Percentiles rank a stretch among this genome's conserved stretches.
phyloP scores from a whole-genome alignment of 148 eudicot genomes.

The Camellia sinensis region DNA sequence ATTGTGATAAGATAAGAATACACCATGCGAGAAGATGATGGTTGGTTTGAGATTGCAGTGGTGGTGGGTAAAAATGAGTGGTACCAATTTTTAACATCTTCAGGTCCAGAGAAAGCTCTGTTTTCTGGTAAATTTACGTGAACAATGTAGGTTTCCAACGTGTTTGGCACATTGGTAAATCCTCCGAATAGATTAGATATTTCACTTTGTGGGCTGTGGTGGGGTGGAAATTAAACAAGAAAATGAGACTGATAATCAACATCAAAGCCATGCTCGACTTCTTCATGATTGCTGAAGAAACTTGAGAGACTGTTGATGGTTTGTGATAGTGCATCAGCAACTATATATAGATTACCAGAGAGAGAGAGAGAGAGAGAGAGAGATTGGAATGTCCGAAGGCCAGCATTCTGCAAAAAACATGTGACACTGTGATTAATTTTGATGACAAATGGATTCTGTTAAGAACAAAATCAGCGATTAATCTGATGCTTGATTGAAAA shows the following conservation, averaged over 20 bases:
- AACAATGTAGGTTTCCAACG: slow-evolving; percentile 24
- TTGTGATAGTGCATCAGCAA: too few relatives aligned
- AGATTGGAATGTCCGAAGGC: too few relatives aligned
- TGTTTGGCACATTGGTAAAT: background rate
- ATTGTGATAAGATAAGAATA: slow-evolving; percentile 24
- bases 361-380: too few relatives aligned
- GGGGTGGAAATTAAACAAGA: background rate
- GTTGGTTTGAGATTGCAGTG: background rate
- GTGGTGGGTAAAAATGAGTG: slow-evolving; percentile 14
- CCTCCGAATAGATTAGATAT: too few relatives aligned
- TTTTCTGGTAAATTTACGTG: slow-evolving; percentile 20
- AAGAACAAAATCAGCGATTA: too few relatives aligned
- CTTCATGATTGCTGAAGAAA: too few relatives aligned
- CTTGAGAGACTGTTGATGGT: too few relatives aligned
- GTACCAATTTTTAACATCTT: slow-evolving; percentile 5
- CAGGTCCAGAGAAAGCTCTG: background rate
- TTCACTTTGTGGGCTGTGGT: background rate
- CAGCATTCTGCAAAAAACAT: too few relatives aligned
- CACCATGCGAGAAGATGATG: slow-evolving; percentile 1
- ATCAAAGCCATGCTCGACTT: background rate
- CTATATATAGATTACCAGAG: too few relatives aligned
- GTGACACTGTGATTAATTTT: too few relatives aligned
- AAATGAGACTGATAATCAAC: background rate
- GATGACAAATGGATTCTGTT: too few relatives aligned
- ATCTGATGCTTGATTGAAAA: too few relatives aligned